Percentiles rank a stretch among this genome's conserved stretches.
Conservation (phyloP, 345 rosid species). For the Populus nigra region DNA sequence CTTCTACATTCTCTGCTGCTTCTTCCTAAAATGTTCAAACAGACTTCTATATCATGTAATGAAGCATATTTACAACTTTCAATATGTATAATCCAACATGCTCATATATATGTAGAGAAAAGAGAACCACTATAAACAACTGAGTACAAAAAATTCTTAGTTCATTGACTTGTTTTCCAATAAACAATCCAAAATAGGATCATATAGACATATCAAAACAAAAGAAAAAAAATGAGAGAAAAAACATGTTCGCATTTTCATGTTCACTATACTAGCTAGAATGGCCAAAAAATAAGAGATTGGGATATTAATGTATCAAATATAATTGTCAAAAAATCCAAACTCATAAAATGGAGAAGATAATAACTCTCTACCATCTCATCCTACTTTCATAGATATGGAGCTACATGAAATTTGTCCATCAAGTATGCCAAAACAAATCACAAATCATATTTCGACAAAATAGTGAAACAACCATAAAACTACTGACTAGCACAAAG, state of each 20-base stretch:
- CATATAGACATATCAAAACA: neutral
- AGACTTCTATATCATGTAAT: neutral
- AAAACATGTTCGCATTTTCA: neutral
- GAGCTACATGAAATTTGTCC: neutral
- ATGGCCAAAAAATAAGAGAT: neutral
- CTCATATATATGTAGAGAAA: no score
- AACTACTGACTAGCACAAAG: no score
- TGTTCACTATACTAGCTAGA: neutral
- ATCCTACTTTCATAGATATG: neutral
- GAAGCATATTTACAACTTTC: neutral
- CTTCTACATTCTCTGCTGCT: slow-evolving; percentile 1
- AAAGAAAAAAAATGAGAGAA: neutral
- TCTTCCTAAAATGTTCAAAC: neutral
- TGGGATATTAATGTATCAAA: neutral
- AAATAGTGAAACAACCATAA: no score
- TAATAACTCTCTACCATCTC: neutral
- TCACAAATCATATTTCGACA: no score
- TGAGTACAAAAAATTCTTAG: no score
- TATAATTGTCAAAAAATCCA: neutral
- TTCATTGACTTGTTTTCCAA: no score
- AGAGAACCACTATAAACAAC: no score
- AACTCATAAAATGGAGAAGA: neutral
- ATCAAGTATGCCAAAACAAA: no score
- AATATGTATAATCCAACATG: no score
- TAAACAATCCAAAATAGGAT: no score